Percentiles rank a stretch among this genome's conserved stretches.
These are phyloP conservation scores for Coffea canephora DNA, from an alignment of 257 asterid genomes.

Conservation along the genomic window DNA sequence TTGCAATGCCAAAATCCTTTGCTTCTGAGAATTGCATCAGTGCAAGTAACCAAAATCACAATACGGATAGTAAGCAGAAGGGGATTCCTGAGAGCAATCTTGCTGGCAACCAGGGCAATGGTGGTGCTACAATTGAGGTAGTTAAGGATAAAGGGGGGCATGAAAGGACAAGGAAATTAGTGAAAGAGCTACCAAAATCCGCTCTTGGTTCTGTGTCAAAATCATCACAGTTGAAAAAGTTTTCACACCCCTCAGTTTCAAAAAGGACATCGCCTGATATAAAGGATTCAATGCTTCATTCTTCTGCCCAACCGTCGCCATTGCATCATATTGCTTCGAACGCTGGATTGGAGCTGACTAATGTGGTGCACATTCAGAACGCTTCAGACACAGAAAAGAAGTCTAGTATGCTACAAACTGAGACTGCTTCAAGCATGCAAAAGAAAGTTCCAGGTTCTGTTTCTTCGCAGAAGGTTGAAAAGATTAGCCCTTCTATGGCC, in stretches of 20 bases:
- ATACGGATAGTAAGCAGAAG: constrained; percentile 38
- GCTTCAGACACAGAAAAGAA: constrained; percentile 44
- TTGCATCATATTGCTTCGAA: constrained; percentile 33
- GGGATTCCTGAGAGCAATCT: constrained; percentile 47
- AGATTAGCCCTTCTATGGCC: constrained; percentile 44
- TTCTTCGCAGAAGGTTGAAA: constrained; percentile 60
- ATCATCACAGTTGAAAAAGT: constrained; percentile 46
- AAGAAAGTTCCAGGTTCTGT: constrained; percentile 45
- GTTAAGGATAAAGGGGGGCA: constrained; percentile 52
- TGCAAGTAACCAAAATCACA: constrained; percentile 37
- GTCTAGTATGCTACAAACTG: constrained; percentile 42
- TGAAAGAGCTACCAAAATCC: constrained; percentile 58
- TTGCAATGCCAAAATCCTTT: constrained; percentile 40
- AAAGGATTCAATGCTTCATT: constrained; percentile 41
- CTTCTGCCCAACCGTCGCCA: constrained; percentile 44
- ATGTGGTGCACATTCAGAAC: constrained; percentile 41
- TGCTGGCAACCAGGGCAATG: constrained; percentile 39
- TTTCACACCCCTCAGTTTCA: constrained; percentile 48
- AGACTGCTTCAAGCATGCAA: constrained; percentile 43
- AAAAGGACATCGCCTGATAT: constrained; percentile 52
- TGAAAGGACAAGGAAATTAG: constrained; percentile 55
- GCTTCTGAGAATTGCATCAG: constrained; percentile 31
- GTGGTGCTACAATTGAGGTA: constrained; percentile 30
- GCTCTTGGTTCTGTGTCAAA: constrained; percentile 37
- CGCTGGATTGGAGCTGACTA: constrained; percentile 44